Base-by-base conservation (phyloP, 2,329 filamentous ascomycete species). In the Hypomyces perniciosus region DNA sequence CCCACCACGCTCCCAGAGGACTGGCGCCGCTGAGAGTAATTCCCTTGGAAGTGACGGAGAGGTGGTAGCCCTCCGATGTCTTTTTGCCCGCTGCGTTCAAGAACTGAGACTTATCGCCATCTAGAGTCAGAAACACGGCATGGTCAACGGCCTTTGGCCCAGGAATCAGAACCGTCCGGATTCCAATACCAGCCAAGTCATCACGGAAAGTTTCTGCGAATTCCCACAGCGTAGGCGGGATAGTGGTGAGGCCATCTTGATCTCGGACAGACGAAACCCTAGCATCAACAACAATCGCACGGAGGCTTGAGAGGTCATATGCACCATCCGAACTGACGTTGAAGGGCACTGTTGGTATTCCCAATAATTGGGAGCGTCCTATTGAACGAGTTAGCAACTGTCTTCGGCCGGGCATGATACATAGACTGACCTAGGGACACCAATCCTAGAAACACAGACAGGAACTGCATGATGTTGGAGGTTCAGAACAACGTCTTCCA, bases 1-100 rank as follows among this genome's bases (percentile, higher is more conserved):
- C 79, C 79, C 79, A 82, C 75, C 76, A 82, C 40, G 71, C 74
- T 9, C 79, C 79, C 3, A 80, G 66, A 1, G 78, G 72, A 46
- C 77, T 78, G 5, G 77, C 76, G 2, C 78, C 79, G 4, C 65
- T 65, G 56, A 83, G 74, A 6, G 62, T 67, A 8, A 80, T 63
- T 3, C 72, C 69, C 7, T 65, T 57, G 5, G 59, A 52, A n/a
- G 65, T 67, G 3, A 79, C 65, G 8, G 68, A 63, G 7, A 81
- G 62, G 5, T 64, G 64, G 59, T 81, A 79, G 6, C 71, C 75
- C 57, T 81, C 77, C 0, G 74, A 70, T 0, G 75, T 78, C 44
- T 59, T 60, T 6, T 72, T 64, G 1, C 75, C 75, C 7, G 71
- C 73, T 5, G 65, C 75, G 57, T 77, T 72, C 2, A 65, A 59